Evolutionary conservation across 495 filamentous ascomycete genomes (phyloP).

Genomic region (Neurospora pannonica): DNA sequence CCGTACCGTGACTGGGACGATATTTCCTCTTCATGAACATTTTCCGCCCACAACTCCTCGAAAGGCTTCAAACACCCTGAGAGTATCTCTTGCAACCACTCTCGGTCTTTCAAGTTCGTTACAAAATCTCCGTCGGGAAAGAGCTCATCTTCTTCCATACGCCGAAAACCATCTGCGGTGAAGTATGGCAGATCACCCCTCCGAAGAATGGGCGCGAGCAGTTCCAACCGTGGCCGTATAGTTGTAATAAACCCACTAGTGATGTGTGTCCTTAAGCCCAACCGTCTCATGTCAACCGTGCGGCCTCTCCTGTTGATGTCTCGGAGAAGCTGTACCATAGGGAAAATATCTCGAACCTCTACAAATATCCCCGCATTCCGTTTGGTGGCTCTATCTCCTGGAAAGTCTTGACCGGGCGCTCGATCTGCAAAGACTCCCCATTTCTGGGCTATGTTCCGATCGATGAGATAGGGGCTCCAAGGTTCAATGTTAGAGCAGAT

Average conservation of each 20-base stretch:
- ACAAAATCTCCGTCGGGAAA: not conserved
- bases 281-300: not conserved
- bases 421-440: not conserved
- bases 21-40: not conserved
- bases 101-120: not conserved
- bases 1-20: not conserved
- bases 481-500: rapidly evolving
- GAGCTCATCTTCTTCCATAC: not conserved
- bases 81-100: not conserved
- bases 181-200: not conserved
- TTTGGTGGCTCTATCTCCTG: not conserved
- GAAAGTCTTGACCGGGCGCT: not conserved
- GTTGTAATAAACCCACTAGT: too few relatives aligned
- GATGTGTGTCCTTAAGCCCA: not conserved
- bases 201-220: not conserved
- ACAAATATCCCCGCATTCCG: not conserved
- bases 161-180: not conserved
- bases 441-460: not conserved
- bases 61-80: not conserved
- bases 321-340: not conserved
- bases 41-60: not conserved
- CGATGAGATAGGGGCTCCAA: not conserved
- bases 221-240: not conserved
- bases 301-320: not conserved
- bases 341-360: not conserved